Percentiles rank a stretch among this genome's conserved stretches.
These are phyloP conservation scores for Primulina huaijiensis DNA, from an alignment of 257 asterid genomes.

Conservation along the genomic window DNA sequence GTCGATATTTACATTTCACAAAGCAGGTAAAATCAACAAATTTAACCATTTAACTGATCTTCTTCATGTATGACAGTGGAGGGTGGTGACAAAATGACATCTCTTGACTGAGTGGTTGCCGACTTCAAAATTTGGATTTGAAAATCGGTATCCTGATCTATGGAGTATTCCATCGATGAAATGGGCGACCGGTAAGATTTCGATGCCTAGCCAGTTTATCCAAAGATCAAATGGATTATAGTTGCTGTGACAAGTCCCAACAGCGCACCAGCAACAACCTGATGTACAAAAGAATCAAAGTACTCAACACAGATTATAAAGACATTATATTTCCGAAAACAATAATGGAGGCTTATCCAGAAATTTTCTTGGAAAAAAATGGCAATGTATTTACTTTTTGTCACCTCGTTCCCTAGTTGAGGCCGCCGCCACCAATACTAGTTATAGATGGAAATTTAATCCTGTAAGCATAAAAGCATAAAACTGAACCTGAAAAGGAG, in stretches of 20 bases:
- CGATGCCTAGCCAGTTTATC: neutral
- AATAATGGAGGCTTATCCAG: neutral
- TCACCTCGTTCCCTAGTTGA: too few species aligned
- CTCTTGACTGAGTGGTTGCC: neutral
- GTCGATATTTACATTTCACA: neutral
- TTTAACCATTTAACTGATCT: neutral
- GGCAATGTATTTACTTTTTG: neutral
- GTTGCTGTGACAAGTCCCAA: conserved; percentile 59
- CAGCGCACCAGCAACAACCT: conserved; percentile 82
- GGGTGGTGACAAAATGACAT: neutral
- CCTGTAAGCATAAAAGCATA: neutral
- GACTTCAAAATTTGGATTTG: neutral
- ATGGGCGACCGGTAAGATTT: neutral
- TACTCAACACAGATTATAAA: neutral
- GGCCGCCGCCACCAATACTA: too few species aligned
- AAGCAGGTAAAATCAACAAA: too few species aligned
- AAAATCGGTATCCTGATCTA: neutral
- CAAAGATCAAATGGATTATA: conserved; percentile 35
- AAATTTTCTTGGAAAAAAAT: too few species aligned
- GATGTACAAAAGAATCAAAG: conserved; percentile 20
- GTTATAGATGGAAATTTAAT: neutral
- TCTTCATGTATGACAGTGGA: neutral
- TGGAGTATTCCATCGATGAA: neutral
- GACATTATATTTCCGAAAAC: neutral
- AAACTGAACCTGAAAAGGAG: conserved; percentile 71